Conservation (phyloP, 2,329 filamentous ascomycete genomes). For the Fusarium luffae region DNA sequence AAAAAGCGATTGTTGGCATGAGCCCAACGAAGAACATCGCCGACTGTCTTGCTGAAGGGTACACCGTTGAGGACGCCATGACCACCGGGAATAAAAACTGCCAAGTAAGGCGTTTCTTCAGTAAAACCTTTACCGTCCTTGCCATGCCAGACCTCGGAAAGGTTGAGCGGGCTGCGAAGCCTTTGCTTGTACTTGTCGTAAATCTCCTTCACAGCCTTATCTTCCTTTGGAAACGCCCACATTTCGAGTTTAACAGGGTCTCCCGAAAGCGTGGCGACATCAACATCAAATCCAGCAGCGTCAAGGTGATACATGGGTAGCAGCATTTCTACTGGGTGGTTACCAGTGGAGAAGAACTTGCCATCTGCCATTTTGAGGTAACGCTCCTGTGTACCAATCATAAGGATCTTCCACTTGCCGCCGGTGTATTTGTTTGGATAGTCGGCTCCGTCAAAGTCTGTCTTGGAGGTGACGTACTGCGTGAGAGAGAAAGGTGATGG, state of each 20-base stretch:
- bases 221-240: conserved; percentile 8
- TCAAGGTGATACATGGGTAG: conserved; percentile 4
- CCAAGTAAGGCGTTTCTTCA: not conserved
- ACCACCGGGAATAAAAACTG: not conserved
- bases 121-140: not conserved
- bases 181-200: conserved; percentile 1
- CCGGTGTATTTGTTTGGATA: conserved; percentile 5
- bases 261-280: not conserved
- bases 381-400: conserved; percentile 4
- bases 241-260: conserved; percentile 8
- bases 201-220: not conserved
- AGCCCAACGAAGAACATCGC: not conserved
- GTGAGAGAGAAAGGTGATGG: conserved; percentile 7
- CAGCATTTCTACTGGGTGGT: conserved; percentile 9
- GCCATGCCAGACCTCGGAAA: not conserved
- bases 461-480: not conserved
- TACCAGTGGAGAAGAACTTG: conserved; percentile 4
- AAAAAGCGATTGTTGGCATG: not conserved
- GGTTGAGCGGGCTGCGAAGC: not conserved
- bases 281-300: not conserved
- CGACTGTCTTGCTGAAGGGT: conserved; percentile 2
- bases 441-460: conserved; percentile 9
- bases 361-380: conserved; percentile 14
- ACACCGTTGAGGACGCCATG: not conserved
- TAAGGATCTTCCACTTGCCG: conserved; percentile 9